Base-by-base conservation (phyloP, 106 monocot genomes). In the Acorus gramineus region DNA sequence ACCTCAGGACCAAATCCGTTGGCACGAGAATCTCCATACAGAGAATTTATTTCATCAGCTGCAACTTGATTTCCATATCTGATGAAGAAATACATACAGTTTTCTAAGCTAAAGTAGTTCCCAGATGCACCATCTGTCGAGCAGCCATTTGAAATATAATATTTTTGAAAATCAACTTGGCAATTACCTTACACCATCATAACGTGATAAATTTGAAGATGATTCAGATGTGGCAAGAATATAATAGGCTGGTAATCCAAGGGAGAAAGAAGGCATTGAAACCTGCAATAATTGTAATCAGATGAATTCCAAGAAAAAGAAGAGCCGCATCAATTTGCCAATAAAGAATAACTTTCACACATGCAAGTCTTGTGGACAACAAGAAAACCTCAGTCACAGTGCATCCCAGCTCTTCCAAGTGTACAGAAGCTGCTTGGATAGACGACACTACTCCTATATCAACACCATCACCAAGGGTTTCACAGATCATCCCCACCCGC, bases 171-270 rank as follows among this genome's bases (percentile, higher is more conserved):
- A 58, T 56, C 3, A 55, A 4, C 4, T 11, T 57, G 72, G 50
- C 47, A 60, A 64, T 76, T 69, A 96, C 95, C 95, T 96, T 69
- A 96, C 69, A 82, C 90, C 87, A 66, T 96, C 95, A 74, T 96
- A 96, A 46, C 95, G 90, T 69, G 95, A 86, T 62, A 96, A 72
- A 83, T 96, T 96, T 63, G 95, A 96, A 71, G 95, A 96, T 8
- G 95, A 87, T 74, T 96, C 95, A 44, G 90, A 96, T 61, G 85
- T 83, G 69, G 96, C 95, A 53, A 96, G 76, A 50, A 96, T 79
- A 76, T 96, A 96, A 69, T 90, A 96, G 46, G 96, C 96, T 54
- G 96, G 96, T 67, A 96, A 76, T 51, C 96, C 96, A 67, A 96
- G 87, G 79, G 78, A 80, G 72, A 87, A 96, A 4, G 96, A 91